phyloP scores from a whole-genome alignment of 257 asterid species.

The Petunia secreta region DNA sequence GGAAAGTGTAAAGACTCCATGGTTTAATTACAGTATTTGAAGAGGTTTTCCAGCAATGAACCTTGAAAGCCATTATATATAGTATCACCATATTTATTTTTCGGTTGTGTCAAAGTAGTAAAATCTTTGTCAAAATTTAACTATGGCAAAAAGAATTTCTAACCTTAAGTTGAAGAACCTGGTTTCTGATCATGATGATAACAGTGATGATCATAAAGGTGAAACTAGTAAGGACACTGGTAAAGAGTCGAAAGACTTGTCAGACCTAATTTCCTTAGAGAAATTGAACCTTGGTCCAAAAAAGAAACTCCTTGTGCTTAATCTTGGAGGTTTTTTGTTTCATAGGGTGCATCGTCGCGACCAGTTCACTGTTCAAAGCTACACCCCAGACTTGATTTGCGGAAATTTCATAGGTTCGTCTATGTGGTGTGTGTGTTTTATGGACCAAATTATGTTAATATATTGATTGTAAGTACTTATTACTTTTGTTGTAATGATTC shows the following conservation, averaged over 20 bases:
- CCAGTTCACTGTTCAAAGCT: constrained; percentile 31
- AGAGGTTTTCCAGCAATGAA: not conserved
- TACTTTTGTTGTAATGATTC: not conserved
- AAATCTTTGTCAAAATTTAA: no score
- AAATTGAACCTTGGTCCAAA: constrained; percentile 56
- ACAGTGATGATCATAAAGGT: constrained; percentile 36
- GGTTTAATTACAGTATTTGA: not conserved
- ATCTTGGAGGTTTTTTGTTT: constrained; percentile 57
- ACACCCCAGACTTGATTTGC: constrained; percentile 41
- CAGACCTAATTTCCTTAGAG: constrained; percentile 39
- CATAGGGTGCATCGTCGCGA: constrained; percentile 40
- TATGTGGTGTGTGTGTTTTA: no score
- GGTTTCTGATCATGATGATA: constrained; percentile 20
- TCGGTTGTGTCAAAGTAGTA: no score
- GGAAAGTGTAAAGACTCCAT: not conserved
- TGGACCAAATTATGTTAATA: not conserved
- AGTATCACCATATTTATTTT: no score
- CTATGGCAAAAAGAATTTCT: no score
- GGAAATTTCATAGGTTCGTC: constrained; percentile 49
- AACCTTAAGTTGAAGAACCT: constrained; percentile 33
- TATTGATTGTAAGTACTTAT: no score
- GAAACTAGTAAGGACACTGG: not conserved
- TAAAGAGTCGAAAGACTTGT: not conserved
- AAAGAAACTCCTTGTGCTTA: constrained; percentile 61
- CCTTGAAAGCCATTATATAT: not conserved